Evolutionary conservation across 345 rosid genomes (phyloP).

Genomic region (Dipteronia dyeriana): DNA sequence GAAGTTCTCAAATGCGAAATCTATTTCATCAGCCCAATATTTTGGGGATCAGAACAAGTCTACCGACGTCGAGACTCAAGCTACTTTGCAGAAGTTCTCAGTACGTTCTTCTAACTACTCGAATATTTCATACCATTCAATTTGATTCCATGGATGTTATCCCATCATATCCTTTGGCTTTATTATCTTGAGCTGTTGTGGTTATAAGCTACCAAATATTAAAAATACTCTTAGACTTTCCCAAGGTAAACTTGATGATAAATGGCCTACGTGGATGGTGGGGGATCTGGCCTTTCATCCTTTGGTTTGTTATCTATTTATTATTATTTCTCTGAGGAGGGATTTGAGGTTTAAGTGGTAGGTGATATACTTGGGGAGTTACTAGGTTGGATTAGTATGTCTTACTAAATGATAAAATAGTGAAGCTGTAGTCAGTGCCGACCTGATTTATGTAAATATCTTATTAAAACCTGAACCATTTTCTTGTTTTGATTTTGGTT

Average conservation of each 20-base stretch:
- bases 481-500: neutral
- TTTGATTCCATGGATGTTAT: neutral
- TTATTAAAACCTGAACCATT: neutral
- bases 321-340: neutral
- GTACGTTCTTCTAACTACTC: slow-evolving; percentile 43
- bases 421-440: neutral
- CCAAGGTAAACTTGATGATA: neutral
- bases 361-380: no score
- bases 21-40: slow-evolving; percentile 94
- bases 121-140: neutral
- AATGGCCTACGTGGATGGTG: neutral
- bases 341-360: neutral
- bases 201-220: neutral
- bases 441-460: neutral
- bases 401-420: neutral
- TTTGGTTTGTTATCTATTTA: neutral
- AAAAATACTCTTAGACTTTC: neutral
- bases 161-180: neutral
- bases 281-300: neutral
- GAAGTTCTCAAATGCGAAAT: slow-evolving; percentile 93
- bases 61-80: slow-evolving; percentile 68
- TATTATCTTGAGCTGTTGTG: neutral
- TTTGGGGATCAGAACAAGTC: slow-evolving; percentile 71
- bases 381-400: neutral
- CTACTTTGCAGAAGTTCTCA: slow-evolving; percentile 82